Base-by-base conservation (phyloP, 169 alveolate species). In the Plasmodium coatneyi region DNA sequence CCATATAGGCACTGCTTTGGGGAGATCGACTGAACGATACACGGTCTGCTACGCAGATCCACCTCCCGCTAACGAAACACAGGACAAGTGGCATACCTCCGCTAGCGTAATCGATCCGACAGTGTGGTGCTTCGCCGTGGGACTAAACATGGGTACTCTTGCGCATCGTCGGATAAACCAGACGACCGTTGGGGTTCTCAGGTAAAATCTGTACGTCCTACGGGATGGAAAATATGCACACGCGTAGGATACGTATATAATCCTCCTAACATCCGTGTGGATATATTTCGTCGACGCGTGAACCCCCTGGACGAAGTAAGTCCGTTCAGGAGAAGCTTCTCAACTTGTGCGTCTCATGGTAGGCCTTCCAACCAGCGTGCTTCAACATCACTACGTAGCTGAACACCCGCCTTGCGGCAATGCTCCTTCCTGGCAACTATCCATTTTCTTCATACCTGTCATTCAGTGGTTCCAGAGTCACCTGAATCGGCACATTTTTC, bases 101-200 rank as follows among this genome's bases (percentile, higher is more conserved):
- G 97, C 97, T 10, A 98, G 92, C 0, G 98, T 96, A 54, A 98
- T 97, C 74, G 97, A 95, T 0, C 99, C 99, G 25, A 95, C 97
- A 14, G 93, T 93, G 30, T 97, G 95, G 71, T 97, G 97, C 49
- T 97, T 97, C 5, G 98, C 96, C 32, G 92, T 82, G n/a, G 96
- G 95, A 34, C 98, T 95, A 12, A 98, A 98, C 96, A 96, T 96
- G 10, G 98, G 98, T 6, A 97, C 95, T 39, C 99, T 95, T 22
- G 99, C 98, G 28, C 97, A 96, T 32, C 98, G 92, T 54, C 97
- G 95, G 34, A 97, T 96, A 49, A 97, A 97, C 98, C 98, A 98
- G 52, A 96, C 95, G 82, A 98, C 96, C 52, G 98, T 97, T 28
- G 99, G 99, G 2, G 99, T 97, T 76, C 98, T 87, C 30, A 97